A percentile compares a stretch with the other conserved stretches of the same genome.
These are phyloP conservation scores for Schizosaccharomyces octosporus DNA, from an alignment of 805 yeast genomes.

Conservation along the genomic window DNA sequence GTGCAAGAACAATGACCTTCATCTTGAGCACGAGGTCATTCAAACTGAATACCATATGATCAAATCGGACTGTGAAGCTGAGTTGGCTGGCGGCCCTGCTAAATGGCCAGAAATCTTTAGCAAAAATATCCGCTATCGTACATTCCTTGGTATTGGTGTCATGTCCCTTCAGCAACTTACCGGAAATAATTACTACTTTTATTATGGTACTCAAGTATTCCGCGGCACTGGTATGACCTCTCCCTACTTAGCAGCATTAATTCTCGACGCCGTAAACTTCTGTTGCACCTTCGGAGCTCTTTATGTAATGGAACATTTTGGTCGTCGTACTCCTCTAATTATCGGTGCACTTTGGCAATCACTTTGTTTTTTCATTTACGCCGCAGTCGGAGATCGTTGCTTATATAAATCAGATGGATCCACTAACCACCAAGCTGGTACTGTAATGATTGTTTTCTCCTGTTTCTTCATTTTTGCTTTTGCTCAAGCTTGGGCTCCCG, in stretches of 20 bases:
- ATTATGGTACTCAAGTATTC: constrained; percentile 36
- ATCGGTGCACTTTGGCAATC: constrained; percentile 26
- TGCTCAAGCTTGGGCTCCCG: constrained; percentile 35
- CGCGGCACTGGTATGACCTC: constrained; percentile 11
- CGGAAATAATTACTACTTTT: constrained; percentile 46
- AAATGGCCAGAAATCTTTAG: constrained; percentile 29
- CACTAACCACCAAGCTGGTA: constrained; percentile 17
- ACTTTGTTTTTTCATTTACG: constrained; percentile 28
- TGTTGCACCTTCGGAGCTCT: constrained; percentile 27
- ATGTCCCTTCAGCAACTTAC: constrained; percentile 36
- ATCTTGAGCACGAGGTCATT: constrained; percentile 9
- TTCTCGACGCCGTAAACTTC: constrained; percentile 29
- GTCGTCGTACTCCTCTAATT: constrained; percentile 24
- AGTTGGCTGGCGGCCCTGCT: constrained; percentile 25
- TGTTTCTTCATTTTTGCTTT: constrained; percentile 27
- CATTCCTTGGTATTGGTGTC: constrained; percentile 20
- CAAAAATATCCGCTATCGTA: constrained; percentile 13
- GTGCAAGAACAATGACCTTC: constrained; percentile 9
- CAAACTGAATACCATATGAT: constrained; percentile 16
- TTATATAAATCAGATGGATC: constrained; percentile 14
- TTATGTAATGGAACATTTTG: constrained; percentile 26
- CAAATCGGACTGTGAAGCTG: constrained; percentile 25
- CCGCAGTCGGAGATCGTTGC: constrained; percentile 21
- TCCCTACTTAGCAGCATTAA: constrained; percentile 22
- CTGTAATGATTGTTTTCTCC: constrained; percentile 30